These are phyloP conservation scores for Arthrinium puccinioides DNA, from an alignment of 2,329 filamentous ascomycete genomes.

Conservation along the genomic window DNA sequence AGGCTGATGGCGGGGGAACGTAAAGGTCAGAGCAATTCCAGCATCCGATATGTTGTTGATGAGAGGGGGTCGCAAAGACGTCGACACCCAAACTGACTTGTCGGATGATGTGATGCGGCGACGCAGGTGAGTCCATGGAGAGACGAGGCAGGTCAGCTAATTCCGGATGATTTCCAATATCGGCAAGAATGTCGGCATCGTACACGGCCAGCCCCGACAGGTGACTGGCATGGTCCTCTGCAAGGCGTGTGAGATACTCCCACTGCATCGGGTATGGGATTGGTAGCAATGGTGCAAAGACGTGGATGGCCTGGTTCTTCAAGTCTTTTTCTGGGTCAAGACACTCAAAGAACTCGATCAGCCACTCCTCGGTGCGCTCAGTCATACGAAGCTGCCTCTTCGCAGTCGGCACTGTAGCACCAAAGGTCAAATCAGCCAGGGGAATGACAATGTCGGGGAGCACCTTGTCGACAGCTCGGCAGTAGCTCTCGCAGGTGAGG, in stretches of 20 bases:
- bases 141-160: conserved; percentile 64
- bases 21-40: conserved; percentile 76
- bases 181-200: conserved; percentile 60
- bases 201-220: conserved; percentile 73
- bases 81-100: conserved; percentile 75
- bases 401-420: conserved; percentile 39
- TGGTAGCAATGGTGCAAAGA: conserved; percentile 66
- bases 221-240: conserved; percentile 48
- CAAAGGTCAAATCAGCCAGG: conserved; percentile 64
- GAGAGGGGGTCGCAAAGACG: conserved; percentile 68
- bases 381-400: conserved; percentile 80
- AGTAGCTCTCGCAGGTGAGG: conserved; percentile 63
- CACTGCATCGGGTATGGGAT: conserved; percentile 68
- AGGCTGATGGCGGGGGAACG: conserved; percentile 48
- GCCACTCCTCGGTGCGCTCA: conserved; percentile 78
- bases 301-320: conserved; percentile 25
- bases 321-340: conserved; percentile 25
- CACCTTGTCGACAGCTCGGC: conserved; percentile 54
- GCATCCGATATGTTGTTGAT: conserved; percentile 69
- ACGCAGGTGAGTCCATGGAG: conserved; percentile 57
- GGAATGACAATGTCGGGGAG: conserved; percentile 75
- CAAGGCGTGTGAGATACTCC: conserved; percentile 69
- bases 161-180: conserved; percentile 48
- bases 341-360: conserved; percentile 56
- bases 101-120: conserved; percentile 65